phyloP scores from a whole-genome alignment of 176 grass and related monocot species.

The Ananas comosus region DNA sequence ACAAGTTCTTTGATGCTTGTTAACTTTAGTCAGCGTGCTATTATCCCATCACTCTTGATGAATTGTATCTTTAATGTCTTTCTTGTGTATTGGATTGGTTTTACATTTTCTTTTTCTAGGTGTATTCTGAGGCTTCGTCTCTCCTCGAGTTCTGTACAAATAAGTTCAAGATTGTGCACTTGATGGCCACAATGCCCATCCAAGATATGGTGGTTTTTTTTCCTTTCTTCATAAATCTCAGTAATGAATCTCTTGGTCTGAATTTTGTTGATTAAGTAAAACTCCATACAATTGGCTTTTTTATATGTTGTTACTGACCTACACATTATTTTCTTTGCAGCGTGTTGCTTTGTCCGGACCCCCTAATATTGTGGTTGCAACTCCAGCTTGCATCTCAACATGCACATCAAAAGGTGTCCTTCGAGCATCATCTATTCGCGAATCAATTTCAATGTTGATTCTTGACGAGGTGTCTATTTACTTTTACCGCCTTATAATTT shows the following conservation, averaged over 20 bases:
- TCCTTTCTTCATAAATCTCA: neutral
- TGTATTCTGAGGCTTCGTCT: slow-evolving; percentile 68
- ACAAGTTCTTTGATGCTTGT: neutral
- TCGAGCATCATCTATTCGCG: slow-evolving; percentile 56
- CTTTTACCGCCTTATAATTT: slow-evolving; percentile 12
- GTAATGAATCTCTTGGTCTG: neutral
- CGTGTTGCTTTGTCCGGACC: slow-evolving; percentile 43
- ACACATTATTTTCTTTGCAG: slow-evolving; percentile 37
- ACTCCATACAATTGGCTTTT: neutral
- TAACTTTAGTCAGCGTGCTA: neutral
- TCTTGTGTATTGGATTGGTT: too few relatives aligned
- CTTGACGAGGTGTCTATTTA: slow-evolving; percentile 69
- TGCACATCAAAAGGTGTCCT: slow-evolving; percentile 83
- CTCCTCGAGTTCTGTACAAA: slow-evolving; percentile 74
- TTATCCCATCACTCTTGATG: neutral
- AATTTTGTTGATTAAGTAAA: neutral
- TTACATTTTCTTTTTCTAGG: slow-evolving; percentile 19
- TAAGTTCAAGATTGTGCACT: slow-evolving; percentile 70
- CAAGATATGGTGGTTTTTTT: slow-evolving; percentile 62
- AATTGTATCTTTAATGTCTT: too few relatives aligned
- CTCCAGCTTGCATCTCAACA: slow-evolving; percentile 82
- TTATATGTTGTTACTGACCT: neutral
- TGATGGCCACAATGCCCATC: slow-evolving; percentile 58
- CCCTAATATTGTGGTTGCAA: slow-evolving; percentile 86
- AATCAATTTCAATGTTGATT: slow-evolving; percentile 93